These are phyloP conservation scores for Colletotrichum sp. DNA, from an alignment of 2,329 filamentous ascomycete genomes.

Conservation along the genomic window DNA sequence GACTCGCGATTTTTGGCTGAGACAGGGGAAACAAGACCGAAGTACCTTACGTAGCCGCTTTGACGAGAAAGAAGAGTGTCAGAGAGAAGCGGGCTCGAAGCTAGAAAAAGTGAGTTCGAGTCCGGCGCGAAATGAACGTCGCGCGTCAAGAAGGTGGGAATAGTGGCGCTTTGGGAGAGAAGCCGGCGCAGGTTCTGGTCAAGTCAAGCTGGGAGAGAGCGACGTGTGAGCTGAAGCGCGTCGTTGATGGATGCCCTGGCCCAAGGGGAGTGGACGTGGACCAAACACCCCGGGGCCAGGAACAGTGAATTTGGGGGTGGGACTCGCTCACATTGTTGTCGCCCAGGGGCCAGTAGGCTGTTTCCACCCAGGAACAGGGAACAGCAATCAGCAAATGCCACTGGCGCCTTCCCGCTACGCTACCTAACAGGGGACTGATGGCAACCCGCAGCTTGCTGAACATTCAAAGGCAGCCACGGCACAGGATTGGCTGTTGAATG, in stretches of 20 bases:
- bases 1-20: slow-evolving; percentile 9
- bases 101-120: not conserved
- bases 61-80: not conserved
- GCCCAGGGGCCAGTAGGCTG: not conserved
- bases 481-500: not conserved
- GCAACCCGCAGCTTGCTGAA: not conserved
- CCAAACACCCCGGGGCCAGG: not conserved
- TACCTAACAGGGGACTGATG: not conserved
- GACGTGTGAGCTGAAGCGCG: slow-evolving; percentile 11
- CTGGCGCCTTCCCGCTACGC: not conserved
- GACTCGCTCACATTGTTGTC: not conserved
- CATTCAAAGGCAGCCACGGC: not conserved
- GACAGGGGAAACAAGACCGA: not conserved
- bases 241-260: not conserved
- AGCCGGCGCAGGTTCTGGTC: not conserved
- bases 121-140: not conserved
- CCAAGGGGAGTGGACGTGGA: not conserved
- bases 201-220: not conserved
- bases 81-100: not conserved
- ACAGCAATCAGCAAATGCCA: not conserved
- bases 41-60: not conserved
- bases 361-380: not conserved
- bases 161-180: not conserved
- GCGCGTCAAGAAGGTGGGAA: not conserved
- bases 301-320: slow-evolving; percentile 6